These are phyloP conservation scores for Esteya vermicola DNA, from an alignment of 2,329 filamentous ascomycete genomes.

Conservation along the genomic window DNA sequence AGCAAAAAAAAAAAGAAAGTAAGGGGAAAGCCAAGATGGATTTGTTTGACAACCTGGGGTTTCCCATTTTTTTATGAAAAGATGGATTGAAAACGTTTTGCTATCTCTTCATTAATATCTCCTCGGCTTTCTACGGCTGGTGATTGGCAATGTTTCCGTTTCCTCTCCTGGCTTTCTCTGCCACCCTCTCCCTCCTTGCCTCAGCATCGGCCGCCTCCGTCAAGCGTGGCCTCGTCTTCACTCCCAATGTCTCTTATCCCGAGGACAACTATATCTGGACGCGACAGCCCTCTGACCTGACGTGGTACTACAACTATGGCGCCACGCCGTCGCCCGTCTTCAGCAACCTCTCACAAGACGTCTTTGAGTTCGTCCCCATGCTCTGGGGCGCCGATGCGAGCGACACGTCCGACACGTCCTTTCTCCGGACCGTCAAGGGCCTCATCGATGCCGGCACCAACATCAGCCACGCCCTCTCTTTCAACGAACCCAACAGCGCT, in stretches of 20 bases:
- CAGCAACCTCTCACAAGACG: constrained; percentile 29
- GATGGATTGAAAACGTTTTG: no score
- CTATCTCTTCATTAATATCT: neutral
- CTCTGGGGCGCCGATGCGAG: constrained; percentile 50
- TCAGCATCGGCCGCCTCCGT: constrained; percentile 22
- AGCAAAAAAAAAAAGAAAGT: no score
- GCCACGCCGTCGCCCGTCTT: constrained; percentile 39
- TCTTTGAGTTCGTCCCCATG: constrained; percentile 69
- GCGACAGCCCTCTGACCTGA: constrained; percentile 40
- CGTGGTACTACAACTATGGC: constrained; percentile 79
- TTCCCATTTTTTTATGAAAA: no score
- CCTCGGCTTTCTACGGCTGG: neutral
- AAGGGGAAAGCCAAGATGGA: no score
- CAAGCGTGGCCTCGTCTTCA: constrained; percentile 63
- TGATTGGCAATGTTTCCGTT: neutral
- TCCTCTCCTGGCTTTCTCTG: neutral
- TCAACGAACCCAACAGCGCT: constrained; percentile 64
- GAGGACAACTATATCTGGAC: constrained; percentile 55
- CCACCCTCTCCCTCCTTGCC: constrained; percentile 4
- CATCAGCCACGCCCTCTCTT: constrained; percentile 55
- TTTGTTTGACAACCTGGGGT: no score
- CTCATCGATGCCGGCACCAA: constrained; percentile 39
- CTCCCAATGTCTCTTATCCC: constrained; percentile 38
- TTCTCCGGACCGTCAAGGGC: constrained; percentile 42
- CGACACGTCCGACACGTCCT: constrained; percentile 38